Base-by-base conservation (phyloP, 1,284 basidiomycete genomes). In the Boletus smithii region DNA sequence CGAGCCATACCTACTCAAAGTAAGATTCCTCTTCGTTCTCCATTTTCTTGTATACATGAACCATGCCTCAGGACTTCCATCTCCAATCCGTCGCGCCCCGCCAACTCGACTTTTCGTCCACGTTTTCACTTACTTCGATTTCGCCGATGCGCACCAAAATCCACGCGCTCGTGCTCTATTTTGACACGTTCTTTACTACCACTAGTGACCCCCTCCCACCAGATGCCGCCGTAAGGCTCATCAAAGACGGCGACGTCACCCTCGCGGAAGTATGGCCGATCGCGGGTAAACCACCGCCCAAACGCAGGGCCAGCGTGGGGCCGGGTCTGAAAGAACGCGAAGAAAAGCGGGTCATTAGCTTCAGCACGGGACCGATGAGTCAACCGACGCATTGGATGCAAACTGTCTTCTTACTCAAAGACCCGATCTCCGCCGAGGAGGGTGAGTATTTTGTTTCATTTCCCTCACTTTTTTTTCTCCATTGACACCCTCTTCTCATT, bases 301-400 rank as follows among this genome's bases (percentile, higher is more conserved):
- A 78, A 53, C 70, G 85, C 38, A 69, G 81, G 29, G 69, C 71
- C 13, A 80, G 78, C 53, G 40, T 65, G 3, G 53, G 64, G 22
- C 51, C 56, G 8, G 57, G 52, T 5, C 38, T 60, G 14, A 69
- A 63, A 53, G 62, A 72, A 53, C 59, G 69, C 46, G 71, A 71
- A 49, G 74, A 75, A 26, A 78, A 79, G 37, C 72, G 73, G 14
- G 71, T 83, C 26, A 82, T 83, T 8, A 90, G 88, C 65, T 98
- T 98, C 68, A 95, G 92, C 53, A 99, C 95, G 0, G 91, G 93
- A 1, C 93, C 95, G 5, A 70, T 71, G 58, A 91, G 89, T 53
- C 81, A 83, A 40, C 83, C 89, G 18, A 99, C 95, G n/a, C 95
- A 99, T 67, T 99, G 95, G 95, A 95, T 95, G 67, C 95, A 99